Percentiles rank a stretch among this genome's conserved stretches.
Evolutionary conservation across 2,329 filamentous ascomycete species (phyloP).

Genomic region (Sphaceloma murrayae): DNA sequence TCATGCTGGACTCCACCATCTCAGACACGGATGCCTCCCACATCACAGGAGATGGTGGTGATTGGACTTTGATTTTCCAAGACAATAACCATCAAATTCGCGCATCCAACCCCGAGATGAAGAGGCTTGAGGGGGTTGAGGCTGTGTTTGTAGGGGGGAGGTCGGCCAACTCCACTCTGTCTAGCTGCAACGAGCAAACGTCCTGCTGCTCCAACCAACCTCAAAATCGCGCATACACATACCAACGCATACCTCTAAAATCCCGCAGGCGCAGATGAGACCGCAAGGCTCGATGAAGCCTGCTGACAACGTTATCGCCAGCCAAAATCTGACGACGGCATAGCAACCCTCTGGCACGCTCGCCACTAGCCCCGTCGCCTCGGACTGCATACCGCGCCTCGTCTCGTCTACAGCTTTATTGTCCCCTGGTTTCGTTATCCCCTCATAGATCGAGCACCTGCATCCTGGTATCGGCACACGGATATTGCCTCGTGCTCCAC

Average conservation of each 20-base stretch:
- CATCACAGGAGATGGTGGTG: too few species aligned
- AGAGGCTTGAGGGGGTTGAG: slow-evolving; percentile 2
- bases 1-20: too few species aligned
- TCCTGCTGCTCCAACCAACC: background rate
- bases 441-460: too few species aligned
- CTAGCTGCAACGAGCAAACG: slow-evolving; percentile 12
- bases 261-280: slow-evolving; percentile 12
- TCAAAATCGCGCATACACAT: slow-evolving; percentile 15
- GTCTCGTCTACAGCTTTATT: too few species aligned
- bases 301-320: too few species aligned
- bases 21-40: too few species aligned
- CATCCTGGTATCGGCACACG: too few species aligned
- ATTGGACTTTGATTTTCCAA: too few species aligned
- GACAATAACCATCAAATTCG: slow-evolving; percentile 11
- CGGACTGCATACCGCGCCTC: too few species aligned
- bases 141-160: slow-evolving; percentile 3
- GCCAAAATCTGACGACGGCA: too few species aligned
- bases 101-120: slow-evolving; percentile 8
- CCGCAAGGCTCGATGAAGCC: slow-evolving; percentile 1
- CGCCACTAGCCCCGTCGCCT: too few species aligned
- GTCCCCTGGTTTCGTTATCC: too few species aligned
- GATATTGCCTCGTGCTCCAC: background rate
- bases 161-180: slow-evolving; percentile 10
- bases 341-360: slow-evolving; percentile 4
- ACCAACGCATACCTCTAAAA: background rate